phyloP scores from a whole-genome alignment of 1,284 basidiomycete genomes.

The Abortiporus biennis region DNA sequence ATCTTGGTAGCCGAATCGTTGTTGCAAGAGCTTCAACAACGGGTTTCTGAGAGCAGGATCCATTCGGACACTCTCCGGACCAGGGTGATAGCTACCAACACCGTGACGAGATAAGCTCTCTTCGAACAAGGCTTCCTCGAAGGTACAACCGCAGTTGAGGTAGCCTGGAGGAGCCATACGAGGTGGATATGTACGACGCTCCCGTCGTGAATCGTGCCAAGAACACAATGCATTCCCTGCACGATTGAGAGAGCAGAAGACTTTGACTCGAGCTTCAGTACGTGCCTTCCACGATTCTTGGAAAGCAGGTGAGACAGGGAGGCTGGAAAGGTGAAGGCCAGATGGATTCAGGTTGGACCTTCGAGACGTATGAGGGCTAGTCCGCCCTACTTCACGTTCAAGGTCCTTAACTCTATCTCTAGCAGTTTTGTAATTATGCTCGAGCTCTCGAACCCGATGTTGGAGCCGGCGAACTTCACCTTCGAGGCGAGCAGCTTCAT shows the following conservation, averaged over 20 bases:
- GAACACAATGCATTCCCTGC: constrained; percentile 81
- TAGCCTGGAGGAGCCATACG: constrained; percentile 70
- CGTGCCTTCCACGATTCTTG: constrained; percentile 60
- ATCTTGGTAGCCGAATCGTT: constrained; percentile 72
- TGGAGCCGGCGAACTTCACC: constrained; percentile 35
- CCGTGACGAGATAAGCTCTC: constrained; percentile 71
- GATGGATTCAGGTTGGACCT: no score
- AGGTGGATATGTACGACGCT: constrained; percentile 71
- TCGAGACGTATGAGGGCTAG: constrained; percentile 14
- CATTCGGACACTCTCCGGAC: constrained; percentile 73
- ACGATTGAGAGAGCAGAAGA: constrained; percentile 75
- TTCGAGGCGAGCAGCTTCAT: constrained; percentile 21
- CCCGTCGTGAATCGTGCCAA: constrained; percentile 81
- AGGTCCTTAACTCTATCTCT: no score
- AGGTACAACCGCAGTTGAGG: constrained; percentile 79
- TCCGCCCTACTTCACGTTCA: constrained; percentile 23
- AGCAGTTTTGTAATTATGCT: constrained; percentile 36
- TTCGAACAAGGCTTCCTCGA: constrained; percentile 77
- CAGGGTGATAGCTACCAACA: constrained; percentile 76
- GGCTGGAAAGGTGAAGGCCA: no score
- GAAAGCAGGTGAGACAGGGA: no score
- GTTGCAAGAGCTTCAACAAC: constrained; percentile 60
- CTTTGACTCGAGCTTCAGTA: constrained; percentile 60
- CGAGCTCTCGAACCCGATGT: constrained; percentile 39
- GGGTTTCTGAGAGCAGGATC: constrained; percentile 78